Conservation (phyloP, 1,284 basidiomycete species). For the Heterobasidion occidentale region DNA sequence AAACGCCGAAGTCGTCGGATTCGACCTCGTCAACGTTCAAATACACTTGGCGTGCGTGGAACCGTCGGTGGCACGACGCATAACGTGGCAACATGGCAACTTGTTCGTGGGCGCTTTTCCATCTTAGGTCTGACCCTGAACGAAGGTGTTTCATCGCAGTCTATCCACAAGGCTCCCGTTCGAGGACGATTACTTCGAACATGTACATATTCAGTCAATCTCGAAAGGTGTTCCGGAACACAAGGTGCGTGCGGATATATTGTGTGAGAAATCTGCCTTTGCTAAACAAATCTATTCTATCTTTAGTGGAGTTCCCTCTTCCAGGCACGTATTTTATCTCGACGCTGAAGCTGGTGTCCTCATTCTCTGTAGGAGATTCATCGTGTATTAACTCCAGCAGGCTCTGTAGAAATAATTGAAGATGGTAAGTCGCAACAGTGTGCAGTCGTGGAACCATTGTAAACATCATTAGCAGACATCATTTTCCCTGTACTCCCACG, state of each 20-base stretch:
- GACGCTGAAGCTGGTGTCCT: not conserved
- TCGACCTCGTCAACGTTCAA: slow-evolving; percentile 68
- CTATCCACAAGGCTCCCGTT: slow-evolving; percentile 67
- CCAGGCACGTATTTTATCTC: slow-evolving; percentile 36
- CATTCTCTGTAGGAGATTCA: slow-evolving; percentile 49
- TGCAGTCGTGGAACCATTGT: not conserved
- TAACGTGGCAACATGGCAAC: slow-evolving; percentile 68
- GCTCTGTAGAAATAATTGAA: slow-evolving; percentile 63
- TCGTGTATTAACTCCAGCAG: slow-evolving; percentile 58
- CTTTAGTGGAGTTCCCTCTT: slow-evolving; percentile 60
- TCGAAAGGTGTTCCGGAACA: slow-evolving; percentile 66
- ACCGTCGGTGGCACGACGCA: slow-evolving; percentile 38
- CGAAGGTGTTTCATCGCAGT: slow-evolving; percentile 26
- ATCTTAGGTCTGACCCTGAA: slow-evolving; percentile 1
- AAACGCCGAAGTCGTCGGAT: slow-evolving; percentile 61
- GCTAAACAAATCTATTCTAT: slow-evolving; percentile 3
- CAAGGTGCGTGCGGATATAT: slow-evolving; percentile 36
- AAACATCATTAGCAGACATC: slow-evolving; percentile 35
- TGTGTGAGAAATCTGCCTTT: not conserved
- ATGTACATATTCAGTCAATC: slow-evolving; percentile 60
- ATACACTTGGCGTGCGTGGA: slow-evolving; percentile 45
- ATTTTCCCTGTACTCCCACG: slow-evolving; percentile 54
- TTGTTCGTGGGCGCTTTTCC: slow-evolving; percentile 39
- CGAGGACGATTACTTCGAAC: slow-evolving; percentile 72
- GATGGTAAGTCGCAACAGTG: slow-evolving; percentile 39